Evolutionary conservation across 1,284 basidiomycete species (phyloP), one percentile per base, ranked within the genome.

Genomic region (Pseudozyma hubeiensis): DNA sequence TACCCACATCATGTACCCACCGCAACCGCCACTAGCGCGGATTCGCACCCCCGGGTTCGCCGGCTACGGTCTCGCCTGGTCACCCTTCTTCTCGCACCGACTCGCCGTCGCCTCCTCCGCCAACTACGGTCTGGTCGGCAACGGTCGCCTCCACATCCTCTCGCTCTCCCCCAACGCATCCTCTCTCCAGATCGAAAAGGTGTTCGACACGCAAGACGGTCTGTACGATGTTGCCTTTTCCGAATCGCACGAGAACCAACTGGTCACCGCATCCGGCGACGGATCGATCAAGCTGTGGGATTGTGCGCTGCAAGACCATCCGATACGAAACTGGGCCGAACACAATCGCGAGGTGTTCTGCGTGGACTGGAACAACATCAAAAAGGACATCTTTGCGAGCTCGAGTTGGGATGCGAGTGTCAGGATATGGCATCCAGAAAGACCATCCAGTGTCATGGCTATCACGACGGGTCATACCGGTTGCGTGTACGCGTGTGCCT

Each of bases 311-410:
- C 87, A 94, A 91, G 91, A 94, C 79, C 89, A 91, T 66, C 96
- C 96, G 0, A 91, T 98, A 62, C 90, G 90, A 61, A 90, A 90
- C 53, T 99, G 95, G 95, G 90, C 93, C 75, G 96, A 98, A 85
- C 96, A 99, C 84, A 89, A 90, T 7, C 89, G 91, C 46, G 96
- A 99, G 83, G 93, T 94, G 7, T 95, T 93, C 86, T 92, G 91
- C n/a, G 89, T 97, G 11, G 93, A 99, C 85, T 99, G 96, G 96
- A 95, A 92, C 72, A 98, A 97, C 84, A 85, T 97, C 64, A 90
- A 92, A 77, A 99, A 99, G 85, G 91, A 93, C 66, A 88, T 89
- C 1, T 98, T 99, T 84, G 89, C 89, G 5, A 94, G 93, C 47
- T 63, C 61, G n/a, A 75, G 91, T 24, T 98, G 96, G 96, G 96